Percentiles rank a stretch among this genome's conserved stretches.
phyloP scores from a whole-genome alignment of 352 stramenopile genomes.

The Elongisporangium anandrum region DNA sequence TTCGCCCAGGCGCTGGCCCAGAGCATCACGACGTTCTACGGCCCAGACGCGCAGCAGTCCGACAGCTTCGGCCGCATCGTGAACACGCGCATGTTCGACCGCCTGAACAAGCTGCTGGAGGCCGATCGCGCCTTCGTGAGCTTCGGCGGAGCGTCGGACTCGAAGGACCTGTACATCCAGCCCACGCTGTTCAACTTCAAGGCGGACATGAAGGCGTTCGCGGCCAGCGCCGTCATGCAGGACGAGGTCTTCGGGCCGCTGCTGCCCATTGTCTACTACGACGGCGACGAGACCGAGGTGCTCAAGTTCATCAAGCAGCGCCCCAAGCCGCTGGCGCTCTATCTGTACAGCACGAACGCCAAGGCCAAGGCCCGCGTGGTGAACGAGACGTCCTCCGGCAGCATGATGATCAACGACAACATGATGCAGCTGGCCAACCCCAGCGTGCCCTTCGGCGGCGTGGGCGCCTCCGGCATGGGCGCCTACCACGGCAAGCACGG shows the following conservation, averaged over 20 bases:
- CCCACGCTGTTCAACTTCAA: conserved; percentile 89
- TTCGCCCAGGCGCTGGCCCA: conserved; percentile 35
- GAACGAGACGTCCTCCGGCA: conserved; percentile 52
- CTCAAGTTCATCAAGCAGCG: conserved; percentile 32
- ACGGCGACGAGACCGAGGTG: conserved; percentile 20
- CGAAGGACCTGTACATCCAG: conserved; percentile 72
- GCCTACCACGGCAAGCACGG: conserved; percentile 78
- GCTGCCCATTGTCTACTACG: conserved; percentile 89
- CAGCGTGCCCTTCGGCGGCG: conserved; percentile 76
- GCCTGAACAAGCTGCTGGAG: conserved; percentile 25
- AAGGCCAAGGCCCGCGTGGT: conserved; percentile 33
- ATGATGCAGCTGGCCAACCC: conserved; percentile 68
- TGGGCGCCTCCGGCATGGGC: conserved; percentile 79
- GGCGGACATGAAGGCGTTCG: conserved; percentile 37
- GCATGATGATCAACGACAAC: conserved; percentile 77
- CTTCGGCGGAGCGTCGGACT: conserved; percentile 55
- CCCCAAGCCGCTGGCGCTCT: conserved; percentile 84
- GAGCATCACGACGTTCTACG: conserved; percentile 45
- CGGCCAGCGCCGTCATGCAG: conserved; percentile 60
- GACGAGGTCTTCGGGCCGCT: conserved; percentile 97
- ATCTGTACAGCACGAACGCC: conserved; percentile 66
- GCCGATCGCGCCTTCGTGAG: conserved; percentile 45
- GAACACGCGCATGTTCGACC: conserved; percentile 63
- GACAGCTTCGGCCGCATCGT: conserved; percentile 65
- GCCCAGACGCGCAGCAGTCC: conserved; percentile 33